Evolutionary conservation across 2,329 filamentous ascomycete genomes (phyloP).

Genomic region (Xylariaceae sp.): DNA sequence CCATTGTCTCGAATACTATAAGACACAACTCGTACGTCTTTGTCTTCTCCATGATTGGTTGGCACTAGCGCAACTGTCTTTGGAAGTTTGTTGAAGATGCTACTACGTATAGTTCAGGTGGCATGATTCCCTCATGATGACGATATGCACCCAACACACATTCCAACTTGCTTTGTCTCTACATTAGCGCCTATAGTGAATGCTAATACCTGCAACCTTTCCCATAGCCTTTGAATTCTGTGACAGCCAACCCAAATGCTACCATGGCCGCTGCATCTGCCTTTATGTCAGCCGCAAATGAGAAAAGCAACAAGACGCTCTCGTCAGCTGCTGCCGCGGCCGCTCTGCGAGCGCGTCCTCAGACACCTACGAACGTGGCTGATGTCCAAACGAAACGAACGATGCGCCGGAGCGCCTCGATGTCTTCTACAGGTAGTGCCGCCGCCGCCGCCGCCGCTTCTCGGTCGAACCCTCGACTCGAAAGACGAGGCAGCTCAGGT

Average conservation of each 20-base stretch:
- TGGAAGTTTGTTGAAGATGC: neutral
- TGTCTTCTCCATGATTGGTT: slow-evolving; percentile 1
- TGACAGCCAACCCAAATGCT: slow-evolving; percentile 71
- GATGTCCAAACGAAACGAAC: slow-evolving; percentile 89
- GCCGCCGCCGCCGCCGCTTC: slow-evolving; percentile 48
- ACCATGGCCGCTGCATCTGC: slow-evolving; percentile 81
- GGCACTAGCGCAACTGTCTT: slow-evolving; percentile 20
- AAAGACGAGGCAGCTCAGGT: slow-evolving; percentile 68
- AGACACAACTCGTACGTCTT: slow-evolving; percentile 19
- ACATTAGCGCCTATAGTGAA: slow-evolving; percentile 6
- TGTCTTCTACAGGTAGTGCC: slow-evolving; percentile 62
- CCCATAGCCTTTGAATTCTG: slow-evolving; percentile 62
- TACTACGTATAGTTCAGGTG: neutral
- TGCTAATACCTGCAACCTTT: slow-evolving; percentile 17
- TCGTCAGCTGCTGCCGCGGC: slow-evolving; percentile 87
- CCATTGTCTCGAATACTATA: slow-evolving; percentile 17
- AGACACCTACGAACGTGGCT: slow-evolving; percentile 76
- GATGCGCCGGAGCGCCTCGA: slow-evolving; percentile 70
- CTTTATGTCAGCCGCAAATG: slow-evolving; percentile 68
- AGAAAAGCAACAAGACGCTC: slow-evolving; percentile 62
- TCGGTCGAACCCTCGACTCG: slow-evolving; percentile 49
- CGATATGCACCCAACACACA: slow-evolving; percentile 3
- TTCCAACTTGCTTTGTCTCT: slow-evolving; percentile 19
- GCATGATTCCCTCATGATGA: slow-evolving; percentile 18
- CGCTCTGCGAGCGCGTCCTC: slow-evolving; percentile 76